A percentile compares a stretch with the other conserved stretches of the same genome.
Conservation (phyloP, 192 early-diverging fungal species). For the Powellomyces hirtus region DNA sequence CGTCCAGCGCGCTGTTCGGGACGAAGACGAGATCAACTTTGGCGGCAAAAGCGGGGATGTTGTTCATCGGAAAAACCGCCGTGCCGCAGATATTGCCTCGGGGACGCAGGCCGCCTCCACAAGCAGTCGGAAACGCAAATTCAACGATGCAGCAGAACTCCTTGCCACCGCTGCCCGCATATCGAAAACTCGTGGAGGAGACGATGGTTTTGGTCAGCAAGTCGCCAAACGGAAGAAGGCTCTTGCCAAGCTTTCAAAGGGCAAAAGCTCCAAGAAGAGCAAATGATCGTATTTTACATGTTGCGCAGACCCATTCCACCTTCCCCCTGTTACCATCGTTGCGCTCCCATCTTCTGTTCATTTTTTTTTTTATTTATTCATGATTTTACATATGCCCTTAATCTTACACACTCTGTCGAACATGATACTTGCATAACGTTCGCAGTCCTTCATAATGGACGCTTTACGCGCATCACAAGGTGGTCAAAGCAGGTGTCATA, state of each 20-base stretch:
- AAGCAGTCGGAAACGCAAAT: slow-evolving; percentile 19
- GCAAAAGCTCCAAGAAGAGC: slow-evolving; percentile 4
- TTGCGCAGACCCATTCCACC: too few relatives aligned
- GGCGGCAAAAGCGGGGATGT: not conserved
- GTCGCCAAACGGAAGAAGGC: slow-evolving; percentile 10
- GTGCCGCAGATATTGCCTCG: slow-evolving; percentile 11
- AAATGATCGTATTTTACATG: too few relatives aligned
- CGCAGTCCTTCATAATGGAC: too few relatives aligned
- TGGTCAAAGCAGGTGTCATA: too few relatives aligned
- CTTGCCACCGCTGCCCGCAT: slow-evolving; percentile 3
- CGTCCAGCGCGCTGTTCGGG: slow-evolving; percentile 26
- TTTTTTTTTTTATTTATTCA: too few relatives aligned
- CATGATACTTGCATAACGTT: too few relatives aligned
- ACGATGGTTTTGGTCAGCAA: slow-evolving; percentile 7
- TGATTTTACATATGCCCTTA: too few relatives aligned
- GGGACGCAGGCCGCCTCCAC: not conserved
- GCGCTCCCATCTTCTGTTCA: too few relatives aligned
- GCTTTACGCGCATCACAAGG: too few relatives aligned
- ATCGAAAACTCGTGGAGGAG: not conserved
- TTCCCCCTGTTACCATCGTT: too few relatives aligned
- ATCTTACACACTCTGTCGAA: too few relatives aligned
- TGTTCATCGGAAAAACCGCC: slow-evolving; percentile 9
- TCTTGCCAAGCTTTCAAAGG: not conserved
- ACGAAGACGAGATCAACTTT: slow-evolving; percentile 9
- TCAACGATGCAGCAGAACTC: slow-evolving; percentile 23